These are phyloP conservation scores for Amylostereum areolatum DNA, from an alignment of 1,284 basidiomycete genomes.

Conservation along the genomic window DNA sequence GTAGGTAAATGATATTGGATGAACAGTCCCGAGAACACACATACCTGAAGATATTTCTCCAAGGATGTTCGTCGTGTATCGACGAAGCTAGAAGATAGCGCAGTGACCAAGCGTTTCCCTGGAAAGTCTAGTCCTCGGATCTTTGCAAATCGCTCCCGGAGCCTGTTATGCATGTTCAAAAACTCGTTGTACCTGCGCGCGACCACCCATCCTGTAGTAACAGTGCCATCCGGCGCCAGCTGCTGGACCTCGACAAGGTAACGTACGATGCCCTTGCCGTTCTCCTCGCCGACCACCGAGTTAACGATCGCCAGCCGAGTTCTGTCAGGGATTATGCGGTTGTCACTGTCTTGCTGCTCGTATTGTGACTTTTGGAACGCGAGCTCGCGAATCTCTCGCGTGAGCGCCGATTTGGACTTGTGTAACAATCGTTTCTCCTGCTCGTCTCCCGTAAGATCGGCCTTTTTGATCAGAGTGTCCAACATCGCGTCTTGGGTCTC, in stretches of 20 bases:
- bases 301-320: slow-evolving; percentile 77
- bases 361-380: slow-evolving; percentile 88
- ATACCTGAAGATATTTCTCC: slow-evolving; percentile 87
- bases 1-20: slow-evolving; percentile 2
- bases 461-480: slow-evolving; percentile 84
- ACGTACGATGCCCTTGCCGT: slow-evolving; percentile 83
- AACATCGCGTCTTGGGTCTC: slow-evolving; percentile 80
- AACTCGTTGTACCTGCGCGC: slow-evolving; percentile 94
- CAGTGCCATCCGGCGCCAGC: slow-evolving; percentile 67
- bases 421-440: slow-evolving; percentile 80
- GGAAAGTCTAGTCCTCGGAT: slow-evolving; percentile 81
- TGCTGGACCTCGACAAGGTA: slow-evolving; percentile 94
- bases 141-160: slow-evolving; percentile 67
- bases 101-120: slow-evolving; percentile 83
- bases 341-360: slow-evolving; percentile 85
- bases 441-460: slow-evolving; percentile 87
- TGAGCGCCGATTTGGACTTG: slow-evolving; percentile 77
- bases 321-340: slow-evolving; percentile 72
- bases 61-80: slow-evolving; percentile 75
- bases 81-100: slow-evolving; percentile 77
- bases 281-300: slow-evolving; percentile 72
- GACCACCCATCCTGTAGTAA: slow-evolving; percentile 85
- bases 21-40: slow-evolving; percentile 14
- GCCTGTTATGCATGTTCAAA: slow-evolving; percentile 77
- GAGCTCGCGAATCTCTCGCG: slow-evolving; percentile 77